These are phyloP conservation scores for Rhodotorula sp. DNA, from an alignment of 1,284 basidiomycete species.

Conservation along the genomic window DNA sequence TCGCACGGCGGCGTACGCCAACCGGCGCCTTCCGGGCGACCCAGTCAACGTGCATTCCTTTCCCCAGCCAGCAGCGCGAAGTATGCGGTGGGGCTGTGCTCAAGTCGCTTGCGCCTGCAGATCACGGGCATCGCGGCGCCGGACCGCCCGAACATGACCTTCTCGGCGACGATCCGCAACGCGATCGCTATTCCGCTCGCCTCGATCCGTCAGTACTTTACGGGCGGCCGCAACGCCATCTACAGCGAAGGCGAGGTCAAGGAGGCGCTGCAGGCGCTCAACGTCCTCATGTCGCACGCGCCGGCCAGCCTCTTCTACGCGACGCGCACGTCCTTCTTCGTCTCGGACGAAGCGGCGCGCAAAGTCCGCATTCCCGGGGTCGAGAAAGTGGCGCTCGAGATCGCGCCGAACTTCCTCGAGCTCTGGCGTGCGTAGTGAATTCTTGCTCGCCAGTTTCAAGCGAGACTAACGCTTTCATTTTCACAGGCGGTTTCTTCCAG, in stretches of 20 bases:
- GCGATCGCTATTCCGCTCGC: conserved; percentile 10
- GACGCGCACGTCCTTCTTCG: conserved; percentile 17
- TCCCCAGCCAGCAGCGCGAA: no score
- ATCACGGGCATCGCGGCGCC: conserved; percentile 6
- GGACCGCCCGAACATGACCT: conserved; percentile 3
- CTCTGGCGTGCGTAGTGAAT: background rate
- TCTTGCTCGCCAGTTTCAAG: background rate
- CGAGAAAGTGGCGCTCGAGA: background rate
- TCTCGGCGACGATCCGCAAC: conserved; percentile 16
- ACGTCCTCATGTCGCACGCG: conserved; percentile 17
- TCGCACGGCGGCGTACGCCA: conserved; percentile 2
- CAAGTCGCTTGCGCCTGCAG: background rate
- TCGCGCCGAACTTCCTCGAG: background rate
- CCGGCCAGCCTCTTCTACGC: conserved; percentile 10
- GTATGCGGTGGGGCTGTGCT: no score
- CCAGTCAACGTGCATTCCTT: background rate
- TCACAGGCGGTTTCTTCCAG: conserved; percentile 25
- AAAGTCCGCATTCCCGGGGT: background rate
- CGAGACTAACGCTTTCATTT: background rate
- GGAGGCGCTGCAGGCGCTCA: conserved; percentile 26
- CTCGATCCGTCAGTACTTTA: conserved; percentile 13
- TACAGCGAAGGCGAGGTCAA: background rate
- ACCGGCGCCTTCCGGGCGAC: background rate
- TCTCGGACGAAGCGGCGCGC: background rate
- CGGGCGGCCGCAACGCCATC: background rate